Evolutionary conservation across 2,329 filamentous ascomycete genomes (phyloP), one percentile per base, ranked within the genome.

Genomic region (Fusarium oxysporum): DNA sequence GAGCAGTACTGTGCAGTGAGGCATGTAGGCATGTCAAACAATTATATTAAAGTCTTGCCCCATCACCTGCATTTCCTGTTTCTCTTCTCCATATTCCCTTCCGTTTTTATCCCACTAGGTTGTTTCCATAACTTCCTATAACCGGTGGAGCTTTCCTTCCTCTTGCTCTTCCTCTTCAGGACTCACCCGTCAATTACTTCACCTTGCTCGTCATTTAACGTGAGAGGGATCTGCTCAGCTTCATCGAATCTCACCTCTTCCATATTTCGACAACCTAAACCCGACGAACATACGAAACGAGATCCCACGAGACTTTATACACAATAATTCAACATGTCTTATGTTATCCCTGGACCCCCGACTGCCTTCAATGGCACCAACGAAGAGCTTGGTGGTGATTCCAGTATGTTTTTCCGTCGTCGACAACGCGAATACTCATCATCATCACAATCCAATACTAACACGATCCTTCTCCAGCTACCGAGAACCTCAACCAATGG

Each of bases 401-500:
- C 93, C 75, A 88, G 93, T 96, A 89, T 80, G 93, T 80, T 59
- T 32, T 25, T 54, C 53, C 53, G 38, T 53, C 44, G 35, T 17
- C 57, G 21, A 45, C 21, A 63, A 51, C 40, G 41, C 54, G 38
- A 44, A 50, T 58, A 55, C 32, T 33, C 56, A 43, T 32, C 56
- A 38, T 35, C 28, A 33, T 37, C 51, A 57, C 56, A 21, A 33
- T 23, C 37, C 51, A 40, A 37, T 25, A 50, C 65, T 70, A 58
- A 69, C 65, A 45, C 35, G 28, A 19, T 33, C 37, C 17, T 61
- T 35, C 16, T 43, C 32, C 81, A 97, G 95, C 87, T 77, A 89
- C 86, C 80, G 91, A 94, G 80, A 98, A 98, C 85, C 84, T 98
- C 81, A 98, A 98, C 88, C 94, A 97, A 90, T 97, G 95, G 94